Base-by-base conservation (phyloP, 2,329 filamentous ascomycete species). In the Ploettnerulaceae sp. region DNA sequence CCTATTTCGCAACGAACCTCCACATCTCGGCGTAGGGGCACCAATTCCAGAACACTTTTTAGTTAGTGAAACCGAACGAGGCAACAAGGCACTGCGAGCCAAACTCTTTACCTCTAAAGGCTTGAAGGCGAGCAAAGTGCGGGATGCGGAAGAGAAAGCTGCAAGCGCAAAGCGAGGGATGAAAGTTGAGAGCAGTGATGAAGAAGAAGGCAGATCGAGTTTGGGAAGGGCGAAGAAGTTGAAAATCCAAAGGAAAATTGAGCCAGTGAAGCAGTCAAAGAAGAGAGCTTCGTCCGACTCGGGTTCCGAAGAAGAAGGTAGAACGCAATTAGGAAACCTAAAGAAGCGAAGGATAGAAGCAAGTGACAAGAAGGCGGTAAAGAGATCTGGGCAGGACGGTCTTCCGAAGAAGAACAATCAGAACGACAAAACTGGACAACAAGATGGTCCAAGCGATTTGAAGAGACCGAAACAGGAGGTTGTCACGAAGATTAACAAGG, bases 121-220 rank as follows among this genome's bases (percentile, higher is more conserved):
- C 15, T 43, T 64, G 14, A 59, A 59, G 41, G 62, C 57, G 11
- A 61, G 59, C 43, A 65, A 64, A 45, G 53, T 55, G 28, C 52
- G 61, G 47, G 58, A 64, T 57, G 52, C 55, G 6, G 61, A 62
- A 34, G 63, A 65, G 41, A 64, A 65, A 40, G 56, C 55, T 40
- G 52, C 47, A 5, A 64, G 57, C 49, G 56, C 57, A 15, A 64
- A 62, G 50, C 54, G 61, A n/a, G 55, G 41, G 9, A 42, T 57
- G 38, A 56, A 35, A 31, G 53, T 53, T 18, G 60, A 64, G 28
- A 63, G 57, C 29, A 66, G 64, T 39, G 64, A 66, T 48, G 64
- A 67, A 24, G 64, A 65, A 17, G 60, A 59, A 38, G 63, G 64
- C 2, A 54, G 64, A 35, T 63, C 63, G 42, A 53, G 52, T n/a